A percentile compares a stretch with the other conserved stretches of the same genome.
Conservation (phyloP, 2,329 filamentous ascomycete species). For the Aspergillus sojae region DNA sequence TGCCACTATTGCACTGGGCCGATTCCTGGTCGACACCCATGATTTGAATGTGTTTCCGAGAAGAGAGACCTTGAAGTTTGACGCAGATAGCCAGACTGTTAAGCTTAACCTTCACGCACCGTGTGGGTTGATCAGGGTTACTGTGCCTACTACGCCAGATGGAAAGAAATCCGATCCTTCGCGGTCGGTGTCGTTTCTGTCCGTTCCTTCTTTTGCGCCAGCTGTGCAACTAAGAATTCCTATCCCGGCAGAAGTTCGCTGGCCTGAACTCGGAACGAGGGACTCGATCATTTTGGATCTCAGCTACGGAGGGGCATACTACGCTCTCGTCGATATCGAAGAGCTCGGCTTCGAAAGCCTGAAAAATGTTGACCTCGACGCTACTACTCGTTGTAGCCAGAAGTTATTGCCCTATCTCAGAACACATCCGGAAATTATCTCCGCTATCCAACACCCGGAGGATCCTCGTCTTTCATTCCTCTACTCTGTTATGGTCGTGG, state of each 20-base stretch:
- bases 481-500: conserved; percentile 47
- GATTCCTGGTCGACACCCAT: conserved; percentile 47
- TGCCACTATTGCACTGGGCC: conserved; percentile 54
- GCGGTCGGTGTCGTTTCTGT: conserved; percentile 45
- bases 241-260: conserved; percentile 34
- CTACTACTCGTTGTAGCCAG: conserved; percentile 29
- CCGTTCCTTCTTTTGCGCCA: conserved; percentile 46
- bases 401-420: conserved; percentile 21
- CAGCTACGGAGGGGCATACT: conserved; percentile 51
- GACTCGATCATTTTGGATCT: conserved; percentile 37
- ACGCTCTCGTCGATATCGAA: conserved; percentile 39
- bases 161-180: conserved; percentile 39
- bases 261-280: conserved; percentile 40
- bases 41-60: conserved; percentile 44
- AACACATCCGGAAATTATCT: conserved; percentile 22
- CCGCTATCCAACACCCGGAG: conserved; percentile 32
- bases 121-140: conserved; percentile 47
- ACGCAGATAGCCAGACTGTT: conserved; percentile 28
- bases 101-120: conserved; percentile 48
- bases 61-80: conserved; percentile 33
- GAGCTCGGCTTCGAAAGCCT: conserved; percentile 46
- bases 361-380: conserved; percentile 32
- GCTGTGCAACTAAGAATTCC: conserved; percentile 34
- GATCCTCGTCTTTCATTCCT: conserved; percentile 39
- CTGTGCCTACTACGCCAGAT: conserved; percentile 40